phyloP scores from a whole-genome alignment of 768 basidiomycete genomes.

The Hemileccinum rubropunctum region DNA sequence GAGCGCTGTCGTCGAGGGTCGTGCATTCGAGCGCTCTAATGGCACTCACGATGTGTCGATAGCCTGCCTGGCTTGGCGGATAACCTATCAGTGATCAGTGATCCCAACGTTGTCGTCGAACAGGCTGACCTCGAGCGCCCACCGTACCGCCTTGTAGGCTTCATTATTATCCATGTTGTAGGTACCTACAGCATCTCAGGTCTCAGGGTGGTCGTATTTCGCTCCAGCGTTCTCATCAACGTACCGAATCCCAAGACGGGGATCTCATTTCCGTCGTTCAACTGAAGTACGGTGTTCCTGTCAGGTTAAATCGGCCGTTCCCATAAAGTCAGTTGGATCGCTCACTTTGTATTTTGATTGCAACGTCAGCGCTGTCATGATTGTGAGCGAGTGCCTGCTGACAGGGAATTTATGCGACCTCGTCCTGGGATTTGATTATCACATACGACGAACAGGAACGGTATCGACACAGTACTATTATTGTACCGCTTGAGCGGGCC shows the following conservation, averaged over 20 bases:
- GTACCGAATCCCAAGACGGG: conserved; percentile 11
- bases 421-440: no score
- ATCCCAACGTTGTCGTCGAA: not conserved
- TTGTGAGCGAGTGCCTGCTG: not conserved
- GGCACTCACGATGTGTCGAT: conserved; percentile 10
- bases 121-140: conserved; percentile 7
- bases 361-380: not conserved
- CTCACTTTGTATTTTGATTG: conserved; percentile 11
- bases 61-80: conserved; percentile 1
- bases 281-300: not conserved
- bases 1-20: not conserved
- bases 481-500: no score
- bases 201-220: not conserved
- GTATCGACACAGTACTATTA: no score
- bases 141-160: conserved; percentile 4
- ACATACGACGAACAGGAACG: no score
- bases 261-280: conserved; percentile 7
- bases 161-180: conserved; percentile 8
- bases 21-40: not conserved
- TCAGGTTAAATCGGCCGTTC: not conserved
- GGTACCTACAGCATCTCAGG: not conserved
- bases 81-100: not conserved
- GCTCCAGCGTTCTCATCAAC: not conserved
- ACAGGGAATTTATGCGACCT: no score
- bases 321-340: not conserved